Percentiles rank a stretch among this genome's conserved stretches.
phyloP scores from a whole-genome alignment of 1,284 basidiomycete species.

The Exobasidium cylindrosporum region DNA sequence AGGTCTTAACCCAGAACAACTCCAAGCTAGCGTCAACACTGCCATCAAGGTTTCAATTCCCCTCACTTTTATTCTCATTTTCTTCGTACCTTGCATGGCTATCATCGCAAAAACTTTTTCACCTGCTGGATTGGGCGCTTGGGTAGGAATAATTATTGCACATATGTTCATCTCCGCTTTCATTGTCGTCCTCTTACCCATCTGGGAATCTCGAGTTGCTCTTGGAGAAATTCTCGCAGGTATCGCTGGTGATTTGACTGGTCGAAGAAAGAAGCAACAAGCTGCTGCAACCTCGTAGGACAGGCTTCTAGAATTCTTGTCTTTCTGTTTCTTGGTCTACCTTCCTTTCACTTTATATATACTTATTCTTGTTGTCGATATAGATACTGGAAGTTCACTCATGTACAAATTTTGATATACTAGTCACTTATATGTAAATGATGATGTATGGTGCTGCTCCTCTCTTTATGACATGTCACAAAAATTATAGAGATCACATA shows the following conservation, averaged over 20 bases:
- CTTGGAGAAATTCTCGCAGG: constrained; percentile 65
- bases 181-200: constrained; percentile 75
- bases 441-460: too few species aligned
- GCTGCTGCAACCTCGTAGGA: not conserved
- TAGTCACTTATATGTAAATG: too few species aligned
- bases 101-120: constrained; percentile 35
- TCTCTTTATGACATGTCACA: too few species aligned
- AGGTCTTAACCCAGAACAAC: not conserved
- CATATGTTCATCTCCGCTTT: constrained; percentile 68
- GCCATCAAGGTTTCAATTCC: constrained; percentile 31
- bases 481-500: too few species aligned
- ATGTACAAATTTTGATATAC: too few species aligned
- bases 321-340: too few species aligned
- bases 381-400: too few species aligned
- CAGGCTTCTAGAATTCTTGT: too few species aligned
- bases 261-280: not conserved
- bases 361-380: too few species aligned
- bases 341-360: too few species aligned
- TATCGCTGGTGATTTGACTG: constrained; percentile 57
- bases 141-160: constrained; percentile 63
- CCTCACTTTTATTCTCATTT: constrained; percentile 33
- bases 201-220: constrained; percentile 75
- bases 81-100: constrained; percentile 44
- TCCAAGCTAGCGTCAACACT: constrained; percentile 8
- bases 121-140: constrained; percentile 42